Evolutionary conservation across 306 rosid species (phyloP).

Genomic region (Dalbergia cochinchinensis): DNA sequence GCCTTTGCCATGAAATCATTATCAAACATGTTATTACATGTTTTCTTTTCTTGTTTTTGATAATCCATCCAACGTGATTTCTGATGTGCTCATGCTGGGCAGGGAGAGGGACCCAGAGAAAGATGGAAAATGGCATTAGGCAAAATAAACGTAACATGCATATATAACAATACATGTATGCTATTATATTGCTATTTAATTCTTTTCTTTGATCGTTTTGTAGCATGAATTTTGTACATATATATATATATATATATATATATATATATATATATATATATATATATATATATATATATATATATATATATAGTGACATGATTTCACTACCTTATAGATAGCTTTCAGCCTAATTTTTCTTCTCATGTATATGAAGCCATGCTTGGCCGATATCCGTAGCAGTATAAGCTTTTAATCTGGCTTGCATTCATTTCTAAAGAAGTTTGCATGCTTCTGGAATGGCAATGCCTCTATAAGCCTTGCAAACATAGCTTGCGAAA

Average conservation of each 20-base stretch:
- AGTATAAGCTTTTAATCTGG: neutral
- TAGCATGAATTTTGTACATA: neutral
- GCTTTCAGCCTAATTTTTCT: too few species aligned
- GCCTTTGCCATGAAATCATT: neutral
- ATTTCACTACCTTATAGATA: too few species aligned
- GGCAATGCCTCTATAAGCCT: slow-evolving; percentile 47
- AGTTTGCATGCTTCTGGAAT: slow-evolving; percentile 45
- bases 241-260: too few species aligned
- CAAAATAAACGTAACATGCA: neutral
- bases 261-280: too few species aligned
- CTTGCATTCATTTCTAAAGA: neutral
- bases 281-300: too few species aligned
- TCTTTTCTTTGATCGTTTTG: neutral
- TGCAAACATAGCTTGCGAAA: slow-evolving; percentile 44
- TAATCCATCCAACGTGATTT: neutral
- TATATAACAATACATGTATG: neutral
- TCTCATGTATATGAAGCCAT: neutral
- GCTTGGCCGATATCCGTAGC: neutral
- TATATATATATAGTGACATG: neutral
- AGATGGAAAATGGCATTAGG: neutral
- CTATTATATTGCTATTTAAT: neutral
- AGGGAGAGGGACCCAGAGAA: neutral
- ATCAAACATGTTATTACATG: neutral
- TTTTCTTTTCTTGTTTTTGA: too few species aligned
- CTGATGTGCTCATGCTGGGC: neutral